A percentile compares a stretch with the other conserved stretches of the same genome.
Evolutionary conservation across 345 rosid species (phyloP).

Genomic region (Melastoma malabathricum): DNA sequence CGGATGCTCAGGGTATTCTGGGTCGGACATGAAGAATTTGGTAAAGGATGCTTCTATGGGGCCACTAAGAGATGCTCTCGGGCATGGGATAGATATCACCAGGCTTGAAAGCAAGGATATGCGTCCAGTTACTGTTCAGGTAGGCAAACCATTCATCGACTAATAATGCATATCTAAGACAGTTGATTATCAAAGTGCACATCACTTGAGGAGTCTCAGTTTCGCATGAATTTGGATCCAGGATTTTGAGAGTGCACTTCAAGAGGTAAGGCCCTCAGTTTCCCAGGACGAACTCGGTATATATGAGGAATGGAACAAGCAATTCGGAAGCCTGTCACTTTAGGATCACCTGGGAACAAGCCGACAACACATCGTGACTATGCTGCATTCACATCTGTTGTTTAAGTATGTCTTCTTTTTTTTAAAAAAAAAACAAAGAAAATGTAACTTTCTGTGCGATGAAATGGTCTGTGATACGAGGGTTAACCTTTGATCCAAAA

Average conservation of each 20-base stretch:
- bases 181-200: neutral
- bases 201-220: neutral
- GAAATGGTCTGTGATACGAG: too few species aligned
- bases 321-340: slow-evolving; percentile 74
- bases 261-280: slow-evolving; percentile 90
- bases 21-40: slow-evolving; percentile 94
- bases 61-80: slow-evolving; percentile 87
- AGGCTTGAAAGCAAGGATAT: slow-evolving; percentile 74
- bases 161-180: neutral
- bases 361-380: neutral
- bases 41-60: slow-evolving; percentile 99
- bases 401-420: too few species aligned
- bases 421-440: too few species aligned
- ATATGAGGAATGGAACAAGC: slow-evolving; percentile 80
- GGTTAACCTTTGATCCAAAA: neutral
- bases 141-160: slow-evolving; percentile 9
- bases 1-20: slow-evolving; percentile 61
- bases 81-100: slow-evolving; percentile 71
- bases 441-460: too few species aligned
- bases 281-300: slow-evolving; percentile 60
- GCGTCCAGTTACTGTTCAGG: slow-evolving; percentile 68
- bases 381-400: neutral
- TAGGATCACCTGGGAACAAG: slow-evolving; percentile 13
- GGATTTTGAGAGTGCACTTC: slow-evolving; percentile 72
- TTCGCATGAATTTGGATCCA: slow-evolving; percentile 11